These are phyloP conservation scores for Fusarium miscanthi DNA, from an alignment of 2,329 filamentous ascomycete species.

Conservation along the genomic window DNA sequence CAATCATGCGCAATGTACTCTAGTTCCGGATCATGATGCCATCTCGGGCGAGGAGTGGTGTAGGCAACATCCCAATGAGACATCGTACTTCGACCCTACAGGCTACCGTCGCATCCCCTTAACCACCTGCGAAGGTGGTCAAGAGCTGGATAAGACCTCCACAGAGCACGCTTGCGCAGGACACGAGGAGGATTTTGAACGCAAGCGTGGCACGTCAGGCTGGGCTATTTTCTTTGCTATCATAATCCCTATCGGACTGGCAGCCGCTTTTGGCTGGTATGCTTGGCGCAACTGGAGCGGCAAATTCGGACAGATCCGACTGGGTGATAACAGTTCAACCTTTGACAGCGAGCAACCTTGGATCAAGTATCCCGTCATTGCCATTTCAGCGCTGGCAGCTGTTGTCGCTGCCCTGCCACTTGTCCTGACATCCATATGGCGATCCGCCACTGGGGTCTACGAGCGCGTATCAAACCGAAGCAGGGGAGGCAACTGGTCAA, in stretches of 20 bases:
- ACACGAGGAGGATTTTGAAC: constrained; percentile 83
- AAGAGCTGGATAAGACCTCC: constrained; percentile 76
- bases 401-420: constrained; percentile 74
- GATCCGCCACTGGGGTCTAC: constrained; percentile 65
- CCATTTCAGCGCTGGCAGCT: constrained; percentile 72
- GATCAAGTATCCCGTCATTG: constrained; percentile 85
- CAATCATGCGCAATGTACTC: constrained; percentile 78
- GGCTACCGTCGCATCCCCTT: constrained; percentile 92
- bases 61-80: constrained; percentile 70
- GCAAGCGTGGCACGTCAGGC: constrained; percentile 75
- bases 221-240: constrained; percentile 88
- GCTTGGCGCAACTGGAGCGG: constrained; percentile 86
- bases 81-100: constrained; percentile 85
- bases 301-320: constrained; percentile 91
- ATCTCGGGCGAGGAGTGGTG: constrained; percentile 63
- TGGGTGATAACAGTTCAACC: constrained; percentile 73
- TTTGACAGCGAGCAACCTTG: constrained; percentile 79
- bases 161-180: constrained; percentile 71
- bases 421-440: constrained; percentile 78
- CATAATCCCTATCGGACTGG: constrained; percentile 76
- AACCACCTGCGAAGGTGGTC: constrained; percentile 84
- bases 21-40: constrained; percentile 79
- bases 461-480: constrained; percentile 62
- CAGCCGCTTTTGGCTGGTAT: constrained; percentile 82
- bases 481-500: constrained; percentile 62